phyloP scores from a whole-genome alignment of 106 monocot genomes.

The Apostasia shenzhenica region DNA sequence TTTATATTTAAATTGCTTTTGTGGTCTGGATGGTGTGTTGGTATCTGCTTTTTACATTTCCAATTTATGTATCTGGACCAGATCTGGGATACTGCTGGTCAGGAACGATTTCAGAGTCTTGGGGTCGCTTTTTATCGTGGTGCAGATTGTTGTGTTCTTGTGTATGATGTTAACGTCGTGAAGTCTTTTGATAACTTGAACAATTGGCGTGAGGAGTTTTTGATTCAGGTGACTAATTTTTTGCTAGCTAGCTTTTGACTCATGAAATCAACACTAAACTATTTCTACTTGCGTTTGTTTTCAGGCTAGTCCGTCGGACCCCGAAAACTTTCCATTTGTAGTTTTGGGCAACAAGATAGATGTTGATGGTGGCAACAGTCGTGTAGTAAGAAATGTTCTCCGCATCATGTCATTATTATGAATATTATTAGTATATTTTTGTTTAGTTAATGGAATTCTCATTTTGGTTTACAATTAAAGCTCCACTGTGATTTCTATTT shows the following conservation, averaged over 20 bases:
- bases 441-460: neutral
- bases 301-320: conserved; percentile 62
- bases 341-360: conserved; percentile 69
- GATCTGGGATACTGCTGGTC: conserved; percentile 97
- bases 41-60: too few relatives aligned
- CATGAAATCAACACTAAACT: neutral
- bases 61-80: conserved; percentile 2
- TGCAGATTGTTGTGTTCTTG: conserved; percentile 92
- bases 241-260: neutral
- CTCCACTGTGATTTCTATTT: neutral
- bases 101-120: conserved; percentile 95
- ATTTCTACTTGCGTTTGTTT: neutral
- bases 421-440: neutral
- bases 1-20: too few relatives aligned
- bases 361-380: conserved; percentile 62
- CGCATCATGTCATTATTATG: too few relatives aligned
- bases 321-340: conserved; percentile 65
- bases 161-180: conserved; percentile 79
- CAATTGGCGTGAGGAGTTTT: conserved; percentile 82
- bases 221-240: conserved; percentile 34
- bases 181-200: conserved; percentile 84
- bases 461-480: neutral
- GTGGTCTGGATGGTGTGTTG: too few relatives aligned
- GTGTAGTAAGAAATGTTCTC: conserved; percentile 34
- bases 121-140: conserved; percentile 92